phyloP scores from a whole-genome alignment of 2,329 filamentous ascomycete genomes.

The Penicillium glabrum region DNA sequence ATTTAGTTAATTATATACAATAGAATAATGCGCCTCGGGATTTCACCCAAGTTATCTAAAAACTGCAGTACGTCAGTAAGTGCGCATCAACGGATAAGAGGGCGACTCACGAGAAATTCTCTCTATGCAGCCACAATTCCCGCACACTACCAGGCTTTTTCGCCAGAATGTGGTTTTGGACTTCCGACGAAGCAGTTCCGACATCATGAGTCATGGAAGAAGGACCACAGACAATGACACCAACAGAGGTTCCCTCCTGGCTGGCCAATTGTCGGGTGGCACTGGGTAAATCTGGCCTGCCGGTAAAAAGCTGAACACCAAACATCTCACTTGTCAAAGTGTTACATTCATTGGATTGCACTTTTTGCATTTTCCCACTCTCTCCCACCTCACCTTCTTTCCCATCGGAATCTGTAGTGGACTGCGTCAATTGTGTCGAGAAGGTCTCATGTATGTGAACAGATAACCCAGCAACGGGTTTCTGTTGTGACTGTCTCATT shows the following conservation, averaged over 20 bases:
- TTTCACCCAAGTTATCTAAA: neutral
- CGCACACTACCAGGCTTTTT: conserved; percentile 18
- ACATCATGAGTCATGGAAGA: conserved; percentile 40
- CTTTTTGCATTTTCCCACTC: neutral
- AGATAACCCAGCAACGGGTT: conserved; percentile 9
- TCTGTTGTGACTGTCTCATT: conserved; percentile 4
- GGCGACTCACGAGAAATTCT: conserved; percentile 48
- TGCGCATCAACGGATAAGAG: neutral
- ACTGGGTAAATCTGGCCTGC: conserved; percentile 11
- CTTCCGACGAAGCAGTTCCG: conserved; percentile 47
- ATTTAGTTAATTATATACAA: no score
- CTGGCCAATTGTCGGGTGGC: conserved; percentile 4
- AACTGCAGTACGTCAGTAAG: neutral
- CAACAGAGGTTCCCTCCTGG: conserved; percentile 10
- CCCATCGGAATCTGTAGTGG: neutral
- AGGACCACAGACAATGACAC: conserved; percentile 17
- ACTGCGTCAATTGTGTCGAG: neutral
- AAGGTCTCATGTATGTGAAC: conserved; percentile 18
- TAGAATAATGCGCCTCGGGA: neutral
- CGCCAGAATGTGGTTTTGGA: conserved; percentile 40
- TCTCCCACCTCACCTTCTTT: conserved; percentile 1
- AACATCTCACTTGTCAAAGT: conserved; percentile 7
- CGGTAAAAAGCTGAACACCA: conserved; percentile 11
- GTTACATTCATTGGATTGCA: conserved; percentile 11
- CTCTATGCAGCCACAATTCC: conserved; percentile 49